Base-by-base conservation (phyloP, 441 rosid genomes). In the Geranium incanum region DNA sequence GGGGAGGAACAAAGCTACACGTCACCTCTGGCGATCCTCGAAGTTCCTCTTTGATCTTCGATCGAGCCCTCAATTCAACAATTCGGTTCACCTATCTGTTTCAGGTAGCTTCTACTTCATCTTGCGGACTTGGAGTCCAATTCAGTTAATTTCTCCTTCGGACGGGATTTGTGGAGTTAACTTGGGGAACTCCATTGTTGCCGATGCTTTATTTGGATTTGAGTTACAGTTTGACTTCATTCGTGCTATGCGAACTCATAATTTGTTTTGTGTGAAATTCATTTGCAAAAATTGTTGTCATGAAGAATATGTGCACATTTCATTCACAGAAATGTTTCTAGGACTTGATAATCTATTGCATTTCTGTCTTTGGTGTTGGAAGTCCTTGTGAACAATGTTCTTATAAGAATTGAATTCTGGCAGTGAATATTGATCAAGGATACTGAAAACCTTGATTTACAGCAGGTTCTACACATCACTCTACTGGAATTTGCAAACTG, bases 401-500 rank as follows among this genome's bases (percentile, higher is more conserved):
- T 52, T n/a, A 52, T 15, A n/a, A n/a, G 21, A 52, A 4, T 52
- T 52, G 33, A 23, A n/a, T n/a, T n/a, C n/a, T 52, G 59, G 59
- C 13, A 52, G 57, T 3, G 59, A 52, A 52, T 13, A 13, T 52
- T 52, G 60, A 52, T 52, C 0, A 52, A 15, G 60, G 5, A 3
- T 52, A 52, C 15, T 15, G 60, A 52, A 52, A n/a, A n/a, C 18
- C 15, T 52, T 13, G 60, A 6, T 52, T 15, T 15, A 15, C n/a
- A 52, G 21, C 60, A 52, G 60, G 60, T 52, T 52, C 60, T 52
- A 52, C 60, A 15, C 60, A 73, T 81, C 13, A 67, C 18, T 78
- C 66, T 28, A 72, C 39, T 39, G 74, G 71, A 70, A 77, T 62
- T 55, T 36, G 39, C 65, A 71, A 78, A 43, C 18, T 18, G 48